phyloP scores from a whole-genome alignment of 2,329 filamentous ascomycete genomes.

The Xylariomycetidae sp. region DNA sequence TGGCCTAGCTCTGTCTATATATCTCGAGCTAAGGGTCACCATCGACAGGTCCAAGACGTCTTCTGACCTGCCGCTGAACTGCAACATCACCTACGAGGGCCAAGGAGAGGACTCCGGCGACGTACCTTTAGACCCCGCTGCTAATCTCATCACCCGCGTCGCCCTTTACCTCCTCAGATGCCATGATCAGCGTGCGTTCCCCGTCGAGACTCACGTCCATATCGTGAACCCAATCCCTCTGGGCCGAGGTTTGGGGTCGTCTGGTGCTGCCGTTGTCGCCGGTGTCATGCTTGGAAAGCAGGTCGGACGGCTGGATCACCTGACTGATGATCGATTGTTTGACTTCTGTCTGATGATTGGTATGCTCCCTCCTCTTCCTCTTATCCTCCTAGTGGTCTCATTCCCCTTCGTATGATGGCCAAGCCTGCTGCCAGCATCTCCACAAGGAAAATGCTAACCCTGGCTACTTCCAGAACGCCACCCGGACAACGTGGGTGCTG shows the following conservation, averaged over 20 bases:
- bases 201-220: slow-evolving; percentile 81
- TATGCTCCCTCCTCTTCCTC: slow-evolving; percentile 25
- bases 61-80: slow-evolving; percentile 69
- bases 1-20: slow-evolving; percentile 87
- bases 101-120: slow-evolving; percentile 65
- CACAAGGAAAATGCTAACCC: slow-evolving; percentile 4
- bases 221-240: slow-evolving; percentile 95
- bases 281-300: slow-evolving; percentile 92
- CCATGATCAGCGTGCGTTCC: slow-evolving; percentile 81
- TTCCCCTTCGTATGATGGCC: too few relatives aligned
- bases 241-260: slow-evolving; percentile 88
- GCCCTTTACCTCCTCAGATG: slow-evolving; percentile 93
- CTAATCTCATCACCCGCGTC: slow-evolving; percentile 90
- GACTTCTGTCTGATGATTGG: slow-evolving; percentile 98
- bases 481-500: slow-evolving; percentile 91
- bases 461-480: slow-evolving; percentile 60
- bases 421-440: too few relatives aligned
- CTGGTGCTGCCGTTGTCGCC: slow-evolving; percentile 89
- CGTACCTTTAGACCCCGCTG: slow-evolving; percentile 77
- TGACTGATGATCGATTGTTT: slow-evolving; percentile 78
- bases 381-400: background rate
- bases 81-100: slow-evolving; percentile 86
- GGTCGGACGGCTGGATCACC: slow-evolving; percentile 68
- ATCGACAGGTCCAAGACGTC: slow-evolving; percentile 55
- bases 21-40: slow-evolving; percentile 83